Base-by-base conservation (phyloP, 257 asterid species). In the Jasminum sambac region DNA sequence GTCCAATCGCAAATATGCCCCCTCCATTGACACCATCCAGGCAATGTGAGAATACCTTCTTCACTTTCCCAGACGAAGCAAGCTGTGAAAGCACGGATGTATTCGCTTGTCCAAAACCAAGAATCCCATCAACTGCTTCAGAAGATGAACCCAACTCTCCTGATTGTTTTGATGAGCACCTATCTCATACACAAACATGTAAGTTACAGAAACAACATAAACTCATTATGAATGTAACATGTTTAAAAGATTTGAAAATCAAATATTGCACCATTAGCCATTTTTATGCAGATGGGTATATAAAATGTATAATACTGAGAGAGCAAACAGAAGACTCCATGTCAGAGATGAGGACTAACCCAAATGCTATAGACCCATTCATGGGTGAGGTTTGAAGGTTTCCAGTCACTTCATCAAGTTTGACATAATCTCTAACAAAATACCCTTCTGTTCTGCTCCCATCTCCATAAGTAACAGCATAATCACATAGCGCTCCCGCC, bases 21-120 rank as follows among this genome's bases (percentile, higher is more conserved):
- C 89, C 91, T 69, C 94, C 90, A 36, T 83, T 68, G 66, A 69
- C 72, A 37, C 84, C 75, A 50, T 83, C 85, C 80, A 87, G 78
- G 80, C 94, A 87, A 77, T 87, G 94, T 58, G 94, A 82, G 75
- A 85, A 87, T 34, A 87, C 71, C 70, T 66, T 85, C 74, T 78
- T 87, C 66, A 75, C 82, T 80, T 85, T 82, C 66, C 83, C 81
- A 30, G 85, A 40, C n/a, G 59, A 66, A 60, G 88, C 83, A 61
- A 87, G 91, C 82, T 87, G 94, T 0, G 94, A 85, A 83, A 87
- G 80, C 37, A 85, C 42, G 60, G 94, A 87, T 41, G 90, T 77
- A 63, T 85, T 84, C 71, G 87, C 83, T 78, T 80, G 90, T 78
- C 94, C 94, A 66, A 87, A 82, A 58, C 94, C 94, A 65, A 87